These are phyloP conservation scores for Pueraria montana DNA, from an alignment of 306 rosid genomes.

Conservation along the genomic window DNA sequence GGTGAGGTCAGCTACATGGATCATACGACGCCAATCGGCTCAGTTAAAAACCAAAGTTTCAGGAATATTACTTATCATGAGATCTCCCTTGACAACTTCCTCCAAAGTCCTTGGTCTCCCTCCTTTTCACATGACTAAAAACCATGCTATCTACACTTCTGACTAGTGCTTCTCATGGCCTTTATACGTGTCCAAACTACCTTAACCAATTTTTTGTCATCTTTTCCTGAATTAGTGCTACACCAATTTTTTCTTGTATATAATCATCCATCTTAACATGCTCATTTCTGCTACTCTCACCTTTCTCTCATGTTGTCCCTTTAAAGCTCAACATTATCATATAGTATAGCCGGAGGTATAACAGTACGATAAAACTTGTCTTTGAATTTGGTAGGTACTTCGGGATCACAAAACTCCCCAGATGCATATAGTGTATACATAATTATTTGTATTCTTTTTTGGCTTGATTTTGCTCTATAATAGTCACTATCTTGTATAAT, in stretches of 20 bases:
- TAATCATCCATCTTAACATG: background rate
- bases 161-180: background rate
- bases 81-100: no score
- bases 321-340: background rate
- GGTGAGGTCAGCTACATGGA: no score
- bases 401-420: background rate
- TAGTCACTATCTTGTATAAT: background rate
- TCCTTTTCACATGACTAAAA: no score
- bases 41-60: no score
- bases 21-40: no score
- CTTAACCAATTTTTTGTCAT: background rate
- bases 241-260: no score
- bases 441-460: background rate
- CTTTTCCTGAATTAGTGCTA: background rate
- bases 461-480: constrained; percentile 1
- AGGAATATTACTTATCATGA: no score
- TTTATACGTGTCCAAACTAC: background rate
- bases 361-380: background rate
- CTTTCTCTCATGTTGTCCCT: background rate
- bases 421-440: constrained; percentile 5
- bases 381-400: background rate
- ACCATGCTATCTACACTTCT: no score
- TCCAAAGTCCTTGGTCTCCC: no score
- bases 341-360: background rate
- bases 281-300: background rate